Evolutionary conservation across 1,139 yeast species (phyloP).

Genomic region (Kodamaea suecica): DNA sequence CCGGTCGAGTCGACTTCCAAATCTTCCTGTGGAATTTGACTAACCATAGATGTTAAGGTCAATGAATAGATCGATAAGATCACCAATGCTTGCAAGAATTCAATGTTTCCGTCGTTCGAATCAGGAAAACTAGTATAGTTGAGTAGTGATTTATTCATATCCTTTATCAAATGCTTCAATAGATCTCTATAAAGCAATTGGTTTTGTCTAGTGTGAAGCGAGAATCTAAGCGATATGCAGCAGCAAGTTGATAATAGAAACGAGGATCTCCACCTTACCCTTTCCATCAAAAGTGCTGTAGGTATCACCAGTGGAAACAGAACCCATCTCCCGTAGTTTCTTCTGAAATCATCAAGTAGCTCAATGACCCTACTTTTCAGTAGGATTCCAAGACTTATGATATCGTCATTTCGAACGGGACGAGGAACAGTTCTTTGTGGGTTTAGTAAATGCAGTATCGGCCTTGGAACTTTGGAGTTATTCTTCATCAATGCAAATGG

Average conservation of each 20-base stretch:
- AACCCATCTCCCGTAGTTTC: conserved; percentile 76
- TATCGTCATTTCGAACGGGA: conserved; percentile 23
- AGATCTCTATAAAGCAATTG: conserved; percentile 26
- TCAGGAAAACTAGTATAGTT: conserved; percentile 22
- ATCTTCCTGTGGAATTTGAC: conserved; percentile 10
- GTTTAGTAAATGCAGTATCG: conserved; percentile 40
- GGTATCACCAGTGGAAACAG: conserved; percentile 60
- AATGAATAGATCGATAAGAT: conserved; percentile 60
- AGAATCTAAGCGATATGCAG: conserved; percentile 54
- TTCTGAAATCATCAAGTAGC: conserved; percentile 56
- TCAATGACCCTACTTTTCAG: conserved; percentile 46
- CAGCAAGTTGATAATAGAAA: conserved; percentile 66
- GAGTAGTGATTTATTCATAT: conserved; percentile 44
- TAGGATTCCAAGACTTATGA: conserved; percentile 50
- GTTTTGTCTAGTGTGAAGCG: conserved; percentile 25
- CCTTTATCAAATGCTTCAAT: conserved; percentile 34
- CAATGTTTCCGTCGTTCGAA: conserved; percentile 32
- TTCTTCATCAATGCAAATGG: conserved; percentile 43
- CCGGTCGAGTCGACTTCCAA: conserved; percentile 10
- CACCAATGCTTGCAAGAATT: conserved; percentile 64
- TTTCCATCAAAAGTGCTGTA: conserved; percentile 49
- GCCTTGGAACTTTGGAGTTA: conserved; percentile 32
- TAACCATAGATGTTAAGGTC: conserved; percentile 51
- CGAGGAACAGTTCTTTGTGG: conserved; percentile 17
- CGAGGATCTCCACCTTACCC: conserved; percentile 54